These are phyloP conservation scores for Yamadazyma paraphyllophila DNA, from an alignment of 805 yeast genomes.

Conservation along the genomic window DNA sequence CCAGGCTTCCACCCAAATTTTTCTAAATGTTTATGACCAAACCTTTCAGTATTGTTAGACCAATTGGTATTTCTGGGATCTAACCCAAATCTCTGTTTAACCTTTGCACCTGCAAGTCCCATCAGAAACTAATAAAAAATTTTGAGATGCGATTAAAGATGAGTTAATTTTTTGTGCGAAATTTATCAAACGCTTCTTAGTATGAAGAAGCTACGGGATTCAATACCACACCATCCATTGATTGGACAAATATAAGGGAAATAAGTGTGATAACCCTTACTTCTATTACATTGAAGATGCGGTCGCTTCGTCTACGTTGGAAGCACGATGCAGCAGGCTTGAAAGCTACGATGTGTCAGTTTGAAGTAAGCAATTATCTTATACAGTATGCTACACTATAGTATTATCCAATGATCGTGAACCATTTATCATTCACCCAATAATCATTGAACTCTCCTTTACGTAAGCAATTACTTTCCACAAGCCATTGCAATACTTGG, in stretches of 20 bases:
- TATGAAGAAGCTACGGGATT: background rate
- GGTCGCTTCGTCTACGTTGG: background rate
- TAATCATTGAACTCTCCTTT: conserved; percentile 37
- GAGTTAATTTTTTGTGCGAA: background rate
- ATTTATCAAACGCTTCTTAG: background rate
- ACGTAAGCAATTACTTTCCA: conserved; percentile 33
- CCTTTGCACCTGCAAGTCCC: conserved; percentile 82
- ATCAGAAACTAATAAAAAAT: conserved; percentile 29
- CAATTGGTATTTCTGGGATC: conserved; percentile 95
- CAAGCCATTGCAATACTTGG: conserved; percentile 39
- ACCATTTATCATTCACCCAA: conserved; percentile 49
- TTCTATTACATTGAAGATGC: too few species aligned
- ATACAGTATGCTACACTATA: background rate
- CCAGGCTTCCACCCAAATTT: conserved; percentile 94
- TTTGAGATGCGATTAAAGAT: conserved; percentile 13
- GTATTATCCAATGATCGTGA: conserved; percentile 31
- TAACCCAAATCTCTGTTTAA: conserved; percentile 79
- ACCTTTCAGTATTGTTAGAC: conserved; percentile 81
- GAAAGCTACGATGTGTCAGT: too few species aligned
- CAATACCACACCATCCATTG: background rate
- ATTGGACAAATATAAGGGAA: too few species aligned
- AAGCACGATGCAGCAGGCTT: too few species aligned
- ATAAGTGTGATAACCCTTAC: too few species aligned
- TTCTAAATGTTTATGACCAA: conserved; percentile 83
- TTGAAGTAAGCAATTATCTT: too few species aligned